These are phyloP conservation scores for Entonaema liquescens DNA, from an alignment of 495 filamentous ascomycete species.

Conservation along the genomic window DNA sequence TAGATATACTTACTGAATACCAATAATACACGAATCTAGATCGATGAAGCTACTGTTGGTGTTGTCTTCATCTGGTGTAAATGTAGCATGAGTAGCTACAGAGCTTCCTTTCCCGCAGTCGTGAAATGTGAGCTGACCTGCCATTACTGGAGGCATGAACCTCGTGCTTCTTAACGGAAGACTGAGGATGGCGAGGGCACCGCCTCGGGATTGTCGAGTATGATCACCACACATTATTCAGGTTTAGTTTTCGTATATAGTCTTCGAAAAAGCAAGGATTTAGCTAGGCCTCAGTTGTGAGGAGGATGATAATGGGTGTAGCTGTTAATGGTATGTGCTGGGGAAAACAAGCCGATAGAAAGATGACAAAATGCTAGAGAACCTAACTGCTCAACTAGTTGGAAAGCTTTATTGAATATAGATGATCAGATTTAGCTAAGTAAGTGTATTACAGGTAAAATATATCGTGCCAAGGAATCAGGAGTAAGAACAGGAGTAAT, in stretches of 20 bases:
- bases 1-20: conserved; percentile 44
- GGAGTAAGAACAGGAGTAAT: conserved; percentile 5
- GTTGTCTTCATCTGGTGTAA: conserved; percentile 25
- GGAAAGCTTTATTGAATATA: not conserved
- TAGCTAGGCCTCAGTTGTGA: not conserved
- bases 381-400: not conserved
- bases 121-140: conserved; percentile 43
- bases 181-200: conserved; percentile 46
- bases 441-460: not conserved
- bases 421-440: not conserved
- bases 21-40: conserved; percentile 36
- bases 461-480: not conserved
- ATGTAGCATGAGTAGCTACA: conserved; percentile 40
- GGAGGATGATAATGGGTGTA: not conserved
- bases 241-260: not conserved
- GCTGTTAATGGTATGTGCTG: not conserved
- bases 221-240: conserved; percentile 39
- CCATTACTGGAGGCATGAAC: conserved; percentile 8
- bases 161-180: conserved; percentile 18
- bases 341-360: not conserved
- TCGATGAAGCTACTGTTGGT: not conserved
- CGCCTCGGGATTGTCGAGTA: conserved; percentile 31
- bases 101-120: conserved; percentile 31
- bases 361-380: not conserved
- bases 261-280: not conserved